phyloP scores from a whole-genome alignment of 2,329 filamentous ascomycete species.

The Cryphonectria carpinicola region DNA sequence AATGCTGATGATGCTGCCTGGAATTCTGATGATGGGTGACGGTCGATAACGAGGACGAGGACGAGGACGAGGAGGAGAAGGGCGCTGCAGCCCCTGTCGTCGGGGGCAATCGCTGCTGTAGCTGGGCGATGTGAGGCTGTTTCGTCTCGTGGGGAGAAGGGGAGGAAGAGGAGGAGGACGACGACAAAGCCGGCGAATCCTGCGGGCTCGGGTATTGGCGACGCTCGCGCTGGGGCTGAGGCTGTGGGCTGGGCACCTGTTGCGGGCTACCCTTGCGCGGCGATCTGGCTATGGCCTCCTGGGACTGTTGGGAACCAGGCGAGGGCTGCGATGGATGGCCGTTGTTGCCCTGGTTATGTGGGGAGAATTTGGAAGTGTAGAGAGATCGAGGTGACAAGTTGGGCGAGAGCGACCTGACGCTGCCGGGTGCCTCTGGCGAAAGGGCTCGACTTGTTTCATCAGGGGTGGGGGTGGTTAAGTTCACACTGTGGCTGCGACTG shows the following conservation, averaged over 20 bases:
- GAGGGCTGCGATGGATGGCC: constrained; percentile 4
- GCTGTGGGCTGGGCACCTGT: constrained; percentile 24
- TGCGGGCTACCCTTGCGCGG: constrained; percentile 28
- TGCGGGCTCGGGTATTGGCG: constrained; percentile 11
- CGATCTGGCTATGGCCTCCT: neutral
- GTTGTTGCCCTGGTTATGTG: constrained; percentile 36
- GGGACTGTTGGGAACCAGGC: constrained; percentile 14
- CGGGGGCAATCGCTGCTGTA: constrained; percentile 38
- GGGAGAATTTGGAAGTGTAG: constrained; percentile 51
- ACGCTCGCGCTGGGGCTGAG: constrained; percentile 10
- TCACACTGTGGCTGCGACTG: constrained; percentile 17
- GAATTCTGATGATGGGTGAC: constrained; percentile 24
- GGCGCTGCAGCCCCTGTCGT: constrained; percentile 35
- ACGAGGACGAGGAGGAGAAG: neutral
- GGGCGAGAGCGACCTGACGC: constrained; percentile 47
- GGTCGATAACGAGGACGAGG: neutral
- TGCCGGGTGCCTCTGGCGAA: constrained; percentile 33
- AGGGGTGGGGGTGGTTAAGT: constrained; percentile 32
- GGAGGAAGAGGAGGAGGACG: neutral
- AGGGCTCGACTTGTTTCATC: constrained; percentile 33
- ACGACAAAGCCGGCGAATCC: constrained; percentile 7
- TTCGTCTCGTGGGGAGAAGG: constrained; percentile 17
- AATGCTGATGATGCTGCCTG: constrained; percentile 34
- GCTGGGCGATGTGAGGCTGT: constrained; percentile 39
- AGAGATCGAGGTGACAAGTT: constrained; percentile 48